Percentiles rank a stretch among this genome's conserved stretches.
phyloP scores from a whole-genome alignment of 345 rosid genomes.

The Dimocarpus longan region DNA sequence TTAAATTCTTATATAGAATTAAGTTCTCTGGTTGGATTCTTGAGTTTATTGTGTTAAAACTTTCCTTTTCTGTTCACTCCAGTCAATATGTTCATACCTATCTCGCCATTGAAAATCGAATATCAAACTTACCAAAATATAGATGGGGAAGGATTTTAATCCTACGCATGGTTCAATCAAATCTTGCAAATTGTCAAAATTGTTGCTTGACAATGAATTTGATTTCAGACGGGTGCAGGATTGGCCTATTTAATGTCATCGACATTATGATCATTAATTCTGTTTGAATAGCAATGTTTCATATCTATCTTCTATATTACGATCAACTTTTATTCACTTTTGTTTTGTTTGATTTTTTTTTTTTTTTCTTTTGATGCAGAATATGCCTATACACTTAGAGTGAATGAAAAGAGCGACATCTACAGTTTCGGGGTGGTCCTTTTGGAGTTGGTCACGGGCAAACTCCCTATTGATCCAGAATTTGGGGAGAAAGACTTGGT shows the following conservation, averaged over 20 bases:
- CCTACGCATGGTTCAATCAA: not conserved
- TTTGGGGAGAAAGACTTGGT: conserved; percentile 82
- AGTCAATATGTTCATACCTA: not conserved
- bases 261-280: not conserved
- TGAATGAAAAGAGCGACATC: conserved; percentile 93
- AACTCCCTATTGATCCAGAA: conserved; percentile 63
- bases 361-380: conserved; percentile 45
- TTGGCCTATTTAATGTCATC: not conserved
- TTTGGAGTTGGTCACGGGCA: conserved; percentile 80
- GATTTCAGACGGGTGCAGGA: not conserved
- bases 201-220: not conserved
- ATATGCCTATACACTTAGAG: conserved; percentile 82
- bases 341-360: not conserved
- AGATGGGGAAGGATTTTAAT: not conserved
- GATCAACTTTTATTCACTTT: not conserved
- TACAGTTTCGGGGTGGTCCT: conserved; percentile 92
- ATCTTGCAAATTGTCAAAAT: not conserved
- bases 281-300: not conserved
- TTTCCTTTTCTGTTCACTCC: not conserved
- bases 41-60: not conserved
- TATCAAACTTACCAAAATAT: no score
- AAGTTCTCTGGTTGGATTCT: not conserved
- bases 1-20: not conserved
- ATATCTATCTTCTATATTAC: no score
- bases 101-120: no score